A percentile compares a stretch with the other conserved stretches of the same genome.
Conservation (phyloP, 805 yeast genomes). For the Wickerhamomyces canadensis region DNA sequence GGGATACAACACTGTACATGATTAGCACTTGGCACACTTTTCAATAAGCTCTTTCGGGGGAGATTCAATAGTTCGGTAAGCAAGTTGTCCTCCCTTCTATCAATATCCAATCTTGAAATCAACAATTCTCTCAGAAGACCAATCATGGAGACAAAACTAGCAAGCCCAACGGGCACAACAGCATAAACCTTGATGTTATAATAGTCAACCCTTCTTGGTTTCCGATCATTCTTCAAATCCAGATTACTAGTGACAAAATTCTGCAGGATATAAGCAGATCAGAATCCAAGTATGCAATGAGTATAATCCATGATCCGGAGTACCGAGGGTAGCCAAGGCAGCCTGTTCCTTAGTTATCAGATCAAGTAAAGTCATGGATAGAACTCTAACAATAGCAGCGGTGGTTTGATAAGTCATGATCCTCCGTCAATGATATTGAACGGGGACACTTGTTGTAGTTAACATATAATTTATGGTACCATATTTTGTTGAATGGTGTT, state of each 20-base stretch:
- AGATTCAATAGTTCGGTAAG: too few species aligned
- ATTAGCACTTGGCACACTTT: too few species aligned
- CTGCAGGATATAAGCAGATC: conserved; percentile 79
- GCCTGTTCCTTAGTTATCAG: conserved; percentile 66
- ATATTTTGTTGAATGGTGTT: too few species aligned
- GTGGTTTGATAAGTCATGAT: conserved; percentile 82
- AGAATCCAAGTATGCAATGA: conserved; percentile 87
- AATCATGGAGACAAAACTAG: conserved; percentile 88
- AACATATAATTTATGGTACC: too few species aligned
- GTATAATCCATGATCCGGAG: conserved; percentile 63
- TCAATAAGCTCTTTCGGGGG: too few species aligned
- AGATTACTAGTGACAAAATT: conserved; percentile 81
- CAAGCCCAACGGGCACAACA: conserved; percentile 95
- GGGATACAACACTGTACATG: too few species aligned
- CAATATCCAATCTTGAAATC: conserved; percentile 63
- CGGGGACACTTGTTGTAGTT: too few species aligned
- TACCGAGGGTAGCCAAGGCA: conserved; percentile 60
- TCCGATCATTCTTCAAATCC: conserved; percentile 33
- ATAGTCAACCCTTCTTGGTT: conserved; percentile 66
- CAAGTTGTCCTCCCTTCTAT: conserved; percentile 18
- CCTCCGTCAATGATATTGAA: too few species aligned
- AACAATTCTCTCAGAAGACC: conserved; percentile 71
- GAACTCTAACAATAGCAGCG: conserved; percentile 84
- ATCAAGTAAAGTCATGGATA: conserved; percentile 75
- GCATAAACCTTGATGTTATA: conserved; percentile 91